Conservation (phyloP, 2,329 filamentous ascomycete genomes). For the Penicillium sp. region DNA sequence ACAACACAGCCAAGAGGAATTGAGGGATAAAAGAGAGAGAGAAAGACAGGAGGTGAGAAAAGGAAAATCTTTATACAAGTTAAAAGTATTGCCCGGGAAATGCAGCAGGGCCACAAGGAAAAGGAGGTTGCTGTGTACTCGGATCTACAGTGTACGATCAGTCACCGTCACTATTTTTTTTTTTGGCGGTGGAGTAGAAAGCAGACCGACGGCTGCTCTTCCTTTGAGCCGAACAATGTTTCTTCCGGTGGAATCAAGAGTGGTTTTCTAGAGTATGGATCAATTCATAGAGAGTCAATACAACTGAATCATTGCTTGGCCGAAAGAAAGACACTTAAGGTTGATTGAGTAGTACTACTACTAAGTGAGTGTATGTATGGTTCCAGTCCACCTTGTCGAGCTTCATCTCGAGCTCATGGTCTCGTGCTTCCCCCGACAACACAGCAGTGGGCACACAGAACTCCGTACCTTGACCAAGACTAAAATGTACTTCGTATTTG, state of each 20-base stretch:
- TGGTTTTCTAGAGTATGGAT: neutral
- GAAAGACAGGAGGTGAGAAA: slow-evolving; percentile 12
- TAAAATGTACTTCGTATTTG: neutral
- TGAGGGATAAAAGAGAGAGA: slow-evolving; percentile 3
- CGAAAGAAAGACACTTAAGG: neutral
- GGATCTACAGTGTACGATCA: slow-evolving; percentile 32
- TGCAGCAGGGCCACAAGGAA: slow-evolving; percentile 4
- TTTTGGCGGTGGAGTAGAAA: slow-evolving; percentile 1
- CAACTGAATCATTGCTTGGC: neutral
- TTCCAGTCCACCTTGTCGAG: neutral
- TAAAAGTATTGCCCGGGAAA: slow-evolving; percentile 6
- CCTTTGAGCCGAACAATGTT: slow-evolving; percentile 16
- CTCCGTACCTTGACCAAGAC: neutral
- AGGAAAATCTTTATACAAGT: slow-evolving; percentile 13
- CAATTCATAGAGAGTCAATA: neutral
- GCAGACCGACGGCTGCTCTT: slow-evolving; percentile 8
- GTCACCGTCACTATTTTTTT: slow-evolving; percentile 22
- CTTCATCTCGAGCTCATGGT: neutral
- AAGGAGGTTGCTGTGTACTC: slow-evolving; percentile 27
- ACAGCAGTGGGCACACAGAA: too few relatives aligned
- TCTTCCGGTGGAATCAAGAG: neutral
- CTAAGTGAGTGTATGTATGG: too few relatives aligned
- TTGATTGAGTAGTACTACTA: neutral
- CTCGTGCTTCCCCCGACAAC: slow-evolving; percentile 1
- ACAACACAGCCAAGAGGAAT: slow-evolving; percentile 2